Evolutionary conservation across 495 filamentous ascomycete genomes (phyloP), one percentile per base, ranked within the genome.

Genomic region (Cercophora newfieldiana): DNA sequence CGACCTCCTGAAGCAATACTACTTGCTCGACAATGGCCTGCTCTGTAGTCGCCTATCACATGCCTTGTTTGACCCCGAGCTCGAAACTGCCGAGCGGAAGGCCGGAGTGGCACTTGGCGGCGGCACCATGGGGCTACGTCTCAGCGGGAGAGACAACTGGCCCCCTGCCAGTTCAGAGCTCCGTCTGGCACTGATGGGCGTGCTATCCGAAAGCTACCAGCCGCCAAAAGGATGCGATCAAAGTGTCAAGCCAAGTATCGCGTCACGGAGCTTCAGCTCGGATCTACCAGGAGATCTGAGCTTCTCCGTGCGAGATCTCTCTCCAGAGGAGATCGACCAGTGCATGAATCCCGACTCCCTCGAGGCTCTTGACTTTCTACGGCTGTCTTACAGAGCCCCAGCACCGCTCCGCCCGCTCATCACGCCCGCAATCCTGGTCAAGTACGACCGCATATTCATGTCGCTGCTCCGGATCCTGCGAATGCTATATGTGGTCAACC

Each of bases 101-200:
- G 73, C 83, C 18, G 90, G 91, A 4, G 85, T 88, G 22, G 83
- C 89, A 18, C 85, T 89, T 4, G 87, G 82, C 33, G 89, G 89
- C 12, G 89, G 88, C 8, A 81, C 83, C 54, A 94, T 96, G 80
- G 95, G 95, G 1, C 81, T 97, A 44, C 88, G 91, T 10, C 77
- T 97, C 1, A 91, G 89, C 7, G 87, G 82, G 19, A 84, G 92
- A 64, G 86, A 90, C 54, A 91, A 83, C 26, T 97, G 94, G 95
- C 94, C 94, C 25, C 94, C 95, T 7, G 92, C 93, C 31, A 95
- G 91, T 74, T 97, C 93, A 5, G 95, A 99, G 70, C 80, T 99
- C 29, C 87, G 92, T 0, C 82, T 97, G 2, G 92, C 91, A 16
- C 81, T 99, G 47, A 96, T 93, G 83, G 94, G 92, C 0, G 83